Conservation (phyloP, 805 yeast genomes). For the Phaffomyces opuntiae region DNA sequence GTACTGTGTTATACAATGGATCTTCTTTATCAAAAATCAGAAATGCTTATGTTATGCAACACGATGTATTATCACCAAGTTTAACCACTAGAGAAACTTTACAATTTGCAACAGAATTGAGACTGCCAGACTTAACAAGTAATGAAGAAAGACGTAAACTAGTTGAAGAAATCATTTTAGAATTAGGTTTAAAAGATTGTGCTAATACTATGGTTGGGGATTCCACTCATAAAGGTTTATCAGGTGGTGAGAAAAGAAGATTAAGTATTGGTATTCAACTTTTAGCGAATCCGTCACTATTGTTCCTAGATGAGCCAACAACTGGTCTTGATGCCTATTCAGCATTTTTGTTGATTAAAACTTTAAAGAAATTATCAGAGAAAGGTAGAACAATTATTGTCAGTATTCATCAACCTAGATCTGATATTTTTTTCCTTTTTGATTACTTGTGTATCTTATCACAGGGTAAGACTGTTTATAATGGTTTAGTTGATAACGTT, state of each 20-base stretch:
- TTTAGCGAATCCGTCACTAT: constrained; percentile 65
- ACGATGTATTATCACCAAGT: constrained; percentile 65
- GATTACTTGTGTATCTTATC: constrained; percentile 66
- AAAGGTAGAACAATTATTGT: constrained; percentile 66
- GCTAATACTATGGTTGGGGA: constrained; percentile 59
- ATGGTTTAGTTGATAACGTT: constrained; percentile 37
- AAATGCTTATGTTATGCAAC: constrained; percentile 65
- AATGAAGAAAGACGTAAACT: constrained; percentile 37
- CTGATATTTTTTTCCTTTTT: constrained; percentile 66
- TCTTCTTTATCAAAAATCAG: constrained; percentile 15
- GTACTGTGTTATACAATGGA: constrained; percentile 32
- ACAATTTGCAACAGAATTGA: constrained; percentile 63
- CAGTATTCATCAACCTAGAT: constrained; percentile 82
- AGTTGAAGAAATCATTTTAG: constrained; percentile 57
- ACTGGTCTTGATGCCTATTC: constrained; percentile 82
- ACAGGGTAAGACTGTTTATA: constrained; percentile 42
- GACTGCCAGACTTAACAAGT: constrained; percentile 44
- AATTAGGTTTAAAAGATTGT: constrained; percentile 65
- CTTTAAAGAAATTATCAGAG: constrained; percentile 52
- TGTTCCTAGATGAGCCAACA: constrained; percentile 83
- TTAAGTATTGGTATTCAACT: constrained; percentile 78
- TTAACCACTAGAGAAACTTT: constrained; percentile 72
- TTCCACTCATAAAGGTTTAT: constrained; percentile 46
- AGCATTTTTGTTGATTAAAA: constrained; percentile 57
- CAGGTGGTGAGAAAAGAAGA: constrained; percentile 84